Percentiles rank a stretch among this genome's conserved stretches.
Conservation (phyloP, 495 filamentous ascomycete genomes). For the Neohortaea acidophila region DNA sequence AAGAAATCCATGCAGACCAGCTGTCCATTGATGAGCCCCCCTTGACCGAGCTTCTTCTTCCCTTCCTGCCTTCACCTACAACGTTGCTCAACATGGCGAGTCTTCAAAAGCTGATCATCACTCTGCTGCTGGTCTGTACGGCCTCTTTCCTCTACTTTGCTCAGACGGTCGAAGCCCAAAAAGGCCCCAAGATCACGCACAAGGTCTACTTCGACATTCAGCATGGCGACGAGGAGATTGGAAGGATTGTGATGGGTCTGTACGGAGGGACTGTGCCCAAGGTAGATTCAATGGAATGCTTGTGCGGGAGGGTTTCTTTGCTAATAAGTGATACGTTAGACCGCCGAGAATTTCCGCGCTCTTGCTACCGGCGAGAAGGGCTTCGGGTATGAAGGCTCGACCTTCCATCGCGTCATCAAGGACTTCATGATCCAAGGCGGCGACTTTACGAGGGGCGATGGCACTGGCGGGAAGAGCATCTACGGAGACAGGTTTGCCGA, state of each 20-base stretch:
- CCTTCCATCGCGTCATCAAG: conserved; percentile 98
- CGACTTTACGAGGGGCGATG: conserved; percentile 93
- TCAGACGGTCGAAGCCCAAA: conserved; percentile 54
- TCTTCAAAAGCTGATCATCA: conserved; percentile 2
- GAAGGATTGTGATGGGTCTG: conserved; percentile 80
- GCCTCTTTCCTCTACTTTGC: conserved; percentile 56
- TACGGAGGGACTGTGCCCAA: conserved; percentile 98
- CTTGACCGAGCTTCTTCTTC: too few species aligned
- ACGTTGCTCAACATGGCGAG: conserved; percentile 30
- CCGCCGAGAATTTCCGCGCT: conserved; percentile 93
- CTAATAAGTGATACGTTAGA: conserved; percentile 32
- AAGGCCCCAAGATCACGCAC: conserved; percentile 71
- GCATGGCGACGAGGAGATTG: conserved; percentile 74
- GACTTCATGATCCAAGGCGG: conserved; percentile 99
- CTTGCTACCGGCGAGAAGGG: conserved; percentile 94
- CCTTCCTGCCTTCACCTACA: too few species aligned
- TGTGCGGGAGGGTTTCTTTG: too few species aligned
- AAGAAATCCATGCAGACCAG: too few species aligned
- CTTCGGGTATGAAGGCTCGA: conserved; percentile 87
- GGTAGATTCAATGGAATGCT: conserved; percentile 37
- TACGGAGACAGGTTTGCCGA: conserved; percentile 91
- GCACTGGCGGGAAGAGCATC: conserved; percentile 94
- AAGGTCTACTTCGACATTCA: too few species aligned
- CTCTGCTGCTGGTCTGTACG: conserved; percentile 54
- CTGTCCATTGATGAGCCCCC: too few species aligned